These are phyloP conservation scores for Neoscytalidium dimidiatum DNA, from an alignment of 2,329 filamentous ascomycete species.

Conservation along the genomic window DNA sequence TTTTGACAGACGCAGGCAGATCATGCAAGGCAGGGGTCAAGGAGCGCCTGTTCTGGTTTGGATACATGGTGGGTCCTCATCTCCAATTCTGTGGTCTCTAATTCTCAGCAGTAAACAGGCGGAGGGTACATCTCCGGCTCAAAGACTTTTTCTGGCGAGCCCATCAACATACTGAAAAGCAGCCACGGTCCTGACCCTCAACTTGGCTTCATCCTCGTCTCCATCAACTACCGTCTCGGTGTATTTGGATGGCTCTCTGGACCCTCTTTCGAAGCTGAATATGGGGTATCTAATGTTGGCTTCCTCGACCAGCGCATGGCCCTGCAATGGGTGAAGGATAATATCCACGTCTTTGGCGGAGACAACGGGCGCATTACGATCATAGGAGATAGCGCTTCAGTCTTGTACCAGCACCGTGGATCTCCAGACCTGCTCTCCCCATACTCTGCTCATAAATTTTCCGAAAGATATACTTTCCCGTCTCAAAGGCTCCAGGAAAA, in stretches of 20 bases:
- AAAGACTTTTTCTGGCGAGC: constrained; percentile 35
- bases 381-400: constrained; percentile 43
- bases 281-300: constrained; percentile 51
- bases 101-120: background rate
- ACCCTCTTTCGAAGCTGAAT: constrained; percentile 40
- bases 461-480: background rate
- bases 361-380: constrained; percentile 51
- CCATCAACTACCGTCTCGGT: constrained; percentile 52
- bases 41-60: constrained; percentile 42
- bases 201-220: constrained; percentile 47
- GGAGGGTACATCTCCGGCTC: constrained; percentile 47
- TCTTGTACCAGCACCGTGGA: constrained; percentile 28
- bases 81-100: constrained; percentile 22
- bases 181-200: constrained; percentile 40
- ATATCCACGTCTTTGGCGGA: constrained; percentile 56
- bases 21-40: background rate
- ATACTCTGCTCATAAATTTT: background rate
- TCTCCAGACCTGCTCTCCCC: too few species aligned
- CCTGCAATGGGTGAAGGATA: constrained; percentile 55
- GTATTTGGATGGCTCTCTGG: constrained; percentile 53
- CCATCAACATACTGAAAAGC: constrained; percentile 43
- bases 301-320: constrained; percentile 53
- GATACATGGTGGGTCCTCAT: constrained; percentile 44
- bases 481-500: constrained; percentile 26
- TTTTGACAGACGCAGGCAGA: constrained; percentile 28